Conservation (phyloP, 2,329 filamentous ascomycete species). For the Colletotrichum spinosum region DNA sequence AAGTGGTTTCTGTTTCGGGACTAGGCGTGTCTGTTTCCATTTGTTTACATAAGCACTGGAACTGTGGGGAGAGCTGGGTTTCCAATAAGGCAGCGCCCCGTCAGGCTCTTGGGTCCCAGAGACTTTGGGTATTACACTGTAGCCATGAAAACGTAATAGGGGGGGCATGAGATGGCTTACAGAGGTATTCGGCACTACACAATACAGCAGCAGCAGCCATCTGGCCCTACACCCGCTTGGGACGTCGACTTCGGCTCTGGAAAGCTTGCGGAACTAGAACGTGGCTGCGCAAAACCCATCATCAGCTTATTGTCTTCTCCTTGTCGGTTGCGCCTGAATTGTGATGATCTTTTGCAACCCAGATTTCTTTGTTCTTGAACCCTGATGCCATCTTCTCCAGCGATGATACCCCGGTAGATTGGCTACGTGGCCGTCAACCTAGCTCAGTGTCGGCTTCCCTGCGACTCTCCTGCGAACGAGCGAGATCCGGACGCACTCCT, state of each 20-base stretch:
- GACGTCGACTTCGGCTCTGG: constrained; percentile 15
- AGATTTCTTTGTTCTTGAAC: constrained; percentile 11
- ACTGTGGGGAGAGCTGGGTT: no score
- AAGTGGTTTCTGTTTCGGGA: constrained; percentile 33
- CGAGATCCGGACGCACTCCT: constrained; percentile 21
- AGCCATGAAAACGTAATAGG: no score
- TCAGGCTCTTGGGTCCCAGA: no score
- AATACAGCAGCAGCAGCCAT: background rate
- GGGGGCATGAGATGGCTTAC: no score
- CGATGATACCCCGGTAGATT: constrained; percentile 64
- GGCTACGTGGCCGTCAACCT: constrained; percentile 49
- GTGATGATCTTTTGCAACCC: constrained; percentile 16
- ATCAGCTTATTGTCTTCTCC: constrained; percentile 5
- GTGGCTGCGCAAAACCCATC: constrained; percentile 30
- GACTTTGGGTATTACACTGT: no score
- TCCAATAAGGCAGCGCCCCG: no score
- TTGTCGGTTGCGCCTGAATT: constrained; percentile 2
- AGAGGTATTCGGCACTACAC: no score
- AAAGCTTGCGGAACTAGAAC: constrained; percentile 25
- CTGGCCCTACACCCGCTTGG: background rate
- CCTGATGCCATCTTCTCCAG: constrained; percentile 41
- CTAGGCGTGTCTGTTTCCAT: no score
- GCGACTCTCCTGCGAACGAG: constrained; percentile 28
- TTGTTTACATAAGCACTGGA: no score
- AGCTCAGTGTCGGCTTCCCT: constrained; percentile 49